These are phyloP conservation scores for Quillaja saponaria DNA, from an alignment of 306 rosid species.

Conservation along the genomic window DNA sequence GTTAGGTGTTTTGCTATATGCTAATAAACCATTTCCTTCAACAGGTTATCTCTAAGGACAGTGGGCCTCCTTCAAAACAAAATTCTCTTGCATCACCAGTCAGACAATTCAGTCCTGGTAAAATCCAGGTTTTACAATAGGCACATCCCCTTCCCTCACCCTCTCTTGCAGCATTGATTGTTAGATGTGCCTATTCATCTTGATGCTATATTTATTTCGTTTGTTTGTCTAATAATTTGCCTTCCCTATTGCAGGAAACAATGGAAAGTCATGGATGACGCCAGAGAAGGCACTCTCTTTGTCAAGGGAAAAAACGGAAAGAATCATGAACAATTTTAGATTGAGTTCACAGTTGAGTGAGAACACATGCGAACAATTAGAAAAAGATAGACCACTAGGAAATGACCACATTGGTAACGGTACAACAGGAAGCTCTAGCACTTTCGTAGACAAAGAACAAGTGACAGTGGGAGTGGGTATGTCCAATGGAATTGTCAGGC, in stretches of 20 bases:
- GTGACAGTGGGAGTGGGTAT: constrained; percentile 19
- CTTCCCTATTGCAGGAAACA: constrained; percentile 40
- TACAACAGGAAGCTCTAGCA: constrained; percentile 26
- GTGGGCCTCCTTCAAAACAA: constrained; percentile 44
- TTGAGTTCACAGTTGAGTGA: constrained; percentile 31
- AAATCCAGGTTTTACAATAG: constrained; percentile 20
- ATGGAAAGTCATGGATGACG: constrained; percentile 25
- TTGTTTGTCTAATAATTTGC: constrained; percentile 9
- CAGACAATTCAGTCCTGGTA: constrained; percentile 29
- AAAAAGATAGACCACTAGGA: constrained; percentile 22
- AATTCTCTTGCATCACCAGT: constrained; percentile 24
- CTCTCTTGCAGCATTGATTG: constrained; percentile 2
- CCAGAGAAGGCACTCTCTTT: constrained; percentile 23
- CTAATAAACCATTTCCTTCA: constrained; percentile 7
- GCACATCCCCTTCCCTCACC: not conserved
- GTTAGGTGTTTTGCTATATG: not conserved
- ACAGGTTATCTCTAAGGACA: constrained; percentile 75
- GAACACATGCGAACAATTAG: constrained; percentile 24
- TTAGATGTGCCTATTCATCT: not conserved
- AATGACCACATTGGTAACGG: constrained; percentile 26
- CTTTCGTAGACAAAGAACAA: constrained; percentile 32
- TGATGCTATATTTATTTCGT: constrained; percentile 11
- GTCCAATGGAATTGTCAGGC: constrained; percentile 2
- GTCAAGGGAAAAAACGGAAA: constrained; percentile 45
- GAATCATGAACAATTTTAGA: constrained; percentile 47